A percentile compares a stretch with the other conserved stretches of the same genome.
phyloP scores from a whole-genome alignment of 768 basidiomycete genomes.

The Kwoniella dejecticola region DNA sequence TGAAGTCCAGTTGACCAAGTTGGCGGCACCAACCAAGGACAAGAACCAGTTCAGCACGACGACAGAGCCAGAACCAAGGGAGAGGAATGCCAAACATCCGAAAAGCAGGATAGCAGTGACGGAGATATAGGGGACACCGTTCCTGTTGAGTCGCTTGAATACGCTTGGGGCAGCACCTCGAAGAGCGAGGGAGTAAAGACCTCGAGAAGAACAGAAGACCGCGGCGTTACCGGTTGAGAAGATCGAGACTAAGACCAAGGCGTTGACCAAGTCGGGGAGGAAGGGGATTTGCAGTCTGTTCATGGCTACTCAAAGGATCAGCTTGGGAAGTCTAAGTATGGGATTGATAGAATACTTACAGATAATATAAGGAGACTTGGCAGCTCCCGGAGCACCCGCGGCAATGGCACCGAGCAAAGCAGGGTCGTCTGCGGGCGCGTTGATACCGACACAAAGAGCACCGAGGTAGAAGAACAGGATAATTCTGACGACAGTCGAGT shows the following conservation, averaged over 20 bases:
- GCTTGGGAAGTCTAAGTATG: not conserved
- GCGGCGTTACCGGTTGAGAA: slow-evolving; percentile 19
- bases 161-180: slow-evolving; percentile 24
- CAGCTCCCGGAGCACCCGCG: slow-evolving; percentile 33
- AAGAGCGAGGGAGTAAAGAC: slow-evolving; percentile 18
- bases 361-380: slow-evolving; percentile 28
- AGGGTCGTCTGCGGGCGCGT: slow-evolving; percentile 11
- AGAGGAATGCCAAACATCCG: slow-evolving; percentile 29
- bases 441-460: slow-evolving; percentile 18
- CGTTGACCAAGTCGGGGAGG: slow-evolving; percentile 30
- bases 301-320: slow-evolving; percentile 13
- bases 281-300: slow-evolving; percentile 22
- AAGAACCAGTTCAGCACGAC: slow-evolving; percentile 27
- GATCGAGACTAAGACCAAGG: slow-evolving; percentile 18
- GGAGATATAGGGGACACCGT: slow-evolving; percentile 28
- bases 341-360: slow-evolving; percentile 12
- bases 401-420: slow-evolving; percentile 22
- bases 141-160: slow-evolving; percentile 21
- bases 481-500: slow-evolving; percentile 24
- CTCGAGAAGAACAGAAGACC: slow-evolving; percentile 18
- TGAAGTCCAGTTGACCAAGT: slow-evolving; percentile 38
- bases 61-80: slow-evolving; percentile 20
- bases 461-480: slow-evolving; percentile 17
- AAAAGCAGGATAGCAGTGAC: slow-evolving; percentile 26
- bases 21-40: slow-evolving; percentile 31